A percentile compares a stretch with the other conserved stretches of the same genome.
phyloP scores from a whole-genome alignment of 805 yeast species.

The Ogataea thermomethanolica region DNA sequence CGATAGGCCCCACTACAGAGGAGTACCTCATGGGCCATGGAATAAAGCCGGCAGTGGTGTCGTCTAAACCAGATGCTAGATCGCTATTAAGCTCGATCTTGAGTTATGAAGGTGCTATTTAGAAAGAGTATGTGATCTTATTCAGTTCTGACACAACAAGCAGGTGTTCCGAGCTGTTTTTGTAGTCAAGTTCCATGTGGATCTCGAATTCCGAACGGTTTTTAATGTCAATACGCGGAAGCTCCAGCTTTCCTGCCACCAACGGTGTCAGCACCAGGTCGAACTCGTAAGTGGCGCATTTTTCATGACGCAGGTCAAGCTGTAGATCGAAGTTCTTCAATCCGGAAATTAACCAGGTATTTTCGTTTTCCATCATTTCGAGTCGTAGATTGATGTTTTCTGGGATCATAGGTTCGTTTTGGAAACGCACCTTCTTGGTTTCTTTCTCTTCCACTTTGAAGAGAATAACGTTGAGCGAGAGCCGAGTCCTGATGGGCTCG shows the following conservation, averaged over 20 bases:
- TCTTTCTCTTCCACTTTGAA: constrained; percentile 21
- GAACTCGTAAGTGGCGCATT: constrained; percentile 21
- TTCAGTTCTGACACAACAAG: constrained; percentile 70
- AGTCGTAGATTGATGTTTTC: constrained; percentile 21
- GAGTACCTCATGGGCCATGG: constrained; percentile 51
- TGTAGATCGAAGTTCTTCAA: constrained; percentile 47
- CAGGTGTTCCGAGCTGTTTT: constrained; percentile 65
- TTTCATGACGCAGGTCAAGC: constrained; percentile 15
- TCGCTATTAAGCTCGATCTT: constrained; percentile 46
- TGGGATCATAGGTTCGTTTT: constrained; percentile 19
- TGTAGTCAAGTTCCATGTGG: constrained; percentile 59
- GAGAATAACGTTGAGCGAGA: constrained; percentile 35
- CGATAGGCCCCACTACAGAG: constrained; percentile 92
- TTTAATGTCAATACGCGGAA: constrained; percentile 59
- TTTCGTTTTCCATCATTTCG: constrained; percentile 40
- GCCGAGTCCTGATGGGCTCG: constrained; percentile 48
- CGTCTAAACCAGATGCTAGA: constrained; percentile 68
- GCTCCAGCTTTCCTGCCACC: constrained; percentile 64
- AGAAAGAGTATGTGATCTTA: constrained; percentile 58
- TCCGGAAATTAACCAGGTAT: constrained; percentile 78
- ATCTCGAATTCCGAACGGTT: constrained; percentile 30
- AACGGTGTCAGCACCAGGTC: constrained; percentile 64
- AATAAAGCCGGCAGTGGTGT: constrained; percentile 57
- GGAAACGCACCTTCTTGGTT: constrained; percentile 31
- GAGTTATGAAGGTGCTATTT: constrained; percentile 12